phyloP scores from a whole-genome alignment of 169 alveolate genomes.

The Eimeria sp. region DNA sequence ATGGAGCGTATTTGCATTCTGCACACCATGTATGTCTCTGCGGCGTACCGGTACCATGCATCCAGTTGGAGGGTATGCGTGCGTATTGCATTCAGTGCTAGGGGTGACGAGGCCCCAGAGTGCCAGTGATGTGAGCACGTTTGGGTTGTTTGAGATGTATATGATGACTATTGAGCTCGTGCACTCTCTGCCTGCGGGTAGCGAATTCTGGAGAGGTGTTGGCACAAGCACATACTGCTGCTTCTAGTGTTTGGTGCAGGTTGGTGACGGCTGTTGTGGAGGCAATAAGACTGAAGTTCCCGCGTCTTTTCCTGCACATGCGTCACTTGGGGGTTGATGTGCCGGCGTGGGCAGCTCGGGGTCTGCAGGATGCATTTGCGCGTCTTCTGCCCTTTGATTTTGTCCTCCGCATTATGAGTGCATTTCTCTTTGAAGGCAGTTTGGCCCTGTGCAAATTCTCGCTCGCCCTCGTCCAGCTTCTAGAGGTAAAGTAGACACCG shows the following conservation, averaged over 20 bases:
- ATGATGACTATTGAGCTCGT: neutral
- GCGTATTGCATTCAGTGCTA: neutral
- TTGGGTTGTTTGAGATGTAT: neutral
- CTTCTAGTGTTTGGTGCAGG: conserved; percentile 51
- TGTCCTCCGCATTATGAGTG: conserved; percentile 67
- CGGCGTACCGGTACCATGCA: neutral
- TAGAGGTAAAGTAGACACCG: conserved; percentile 41
- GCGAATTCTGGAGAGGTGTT: neutral
- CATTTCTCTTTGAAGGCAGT: conserved; percentile 78
- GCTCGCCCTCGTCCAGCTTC: conserved; percentile 79
- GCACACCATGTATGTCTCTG: neutral
- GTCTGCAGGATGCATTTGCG: conserved; percentile 82
- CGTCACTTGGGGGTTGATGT: conserved; percentile 78
- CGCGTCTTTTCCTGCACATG: conserved; percentile 76
- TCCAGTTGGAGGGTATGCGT: neutral
- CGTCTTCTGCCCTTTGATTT: conserved; percentile 82
- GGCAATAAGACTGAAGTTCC: conserved; percentile 56
- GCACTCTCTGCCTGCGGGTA: neutral
- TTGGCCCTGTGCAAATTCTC: conserved; percentile 72
- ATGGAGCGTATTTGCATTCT: neutral
- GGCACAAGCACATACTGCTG: neutral
- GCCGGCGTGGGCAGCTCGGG: conserved; percentile 84
- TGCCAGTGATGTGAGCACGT: neutral
- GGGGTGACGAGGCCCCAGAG: neutral
- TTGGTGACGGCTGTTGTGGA: conserved; percentile 76